Conservation (phyloP, 352 stramenopile species). For the Globisporangium solare region DNA sequence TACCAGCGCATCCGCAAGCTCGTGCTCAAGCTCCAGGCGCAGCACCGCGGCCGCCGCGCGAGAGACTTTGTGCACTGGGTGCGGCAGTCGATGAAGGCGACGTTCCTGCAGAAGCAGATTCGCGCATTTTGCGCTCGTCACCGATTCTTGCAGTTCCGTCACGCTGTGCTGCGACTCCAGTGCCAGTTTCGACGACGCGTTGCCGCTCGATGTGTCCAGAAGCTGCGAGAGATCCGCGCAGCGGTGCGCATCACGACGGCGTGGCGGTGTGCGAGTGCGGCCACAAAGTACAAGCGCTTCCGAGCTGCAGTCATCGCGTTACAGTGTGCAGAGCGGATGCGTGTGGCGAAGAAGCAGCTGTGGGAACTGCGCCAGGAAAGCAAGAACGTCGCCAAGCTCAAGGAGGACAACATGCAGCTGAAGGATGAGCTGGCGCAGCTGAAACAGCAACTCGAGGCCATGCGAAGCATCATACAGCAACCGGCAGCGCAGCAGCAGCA, state of each 20-base stretch:
- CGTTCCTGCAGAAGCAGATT: conserved; percentile 39
- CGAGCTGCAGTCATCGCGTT: conserved; percentile 33
- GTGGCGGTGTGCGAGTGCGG: conserved; percentile 31
- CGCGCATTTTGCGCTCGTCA: conserved; percentile 33
- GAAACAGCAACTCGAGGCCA: conserved; percentile 46
- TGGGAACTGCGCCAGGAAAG: conserved; percentile 53
- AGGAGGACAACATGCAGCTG: conserved; percentile 68
- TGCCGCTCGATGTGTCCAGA: conserved; percentile 29
- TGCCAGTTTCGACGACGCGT: conserved; percentile 40
- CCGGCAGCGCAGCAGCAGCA: conserved; percentile 2
- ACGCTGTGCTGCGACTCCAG: conserved; percentile 40
- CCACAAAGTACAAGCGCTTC: conserved; percentile 29
- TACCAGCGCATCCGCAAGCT: conserved; percentile 30
- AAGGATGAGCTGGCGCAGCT: conserved; percentile 59
- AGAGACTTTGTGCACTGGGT: conserved; percentile 34
- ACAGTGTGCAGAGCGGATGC: conserved; percentile 48
- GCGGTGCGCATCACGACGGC: conserved; percentile 30
- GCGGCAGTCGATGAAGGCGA: conserved; percentile 27
- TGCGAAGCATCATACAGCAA: conserved; percentile 26
- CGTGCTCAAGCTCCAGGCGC: conserved; percentile 43
- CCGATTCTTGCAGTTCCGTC: conserved; percentile 34
- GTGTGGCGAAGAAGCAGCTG: conserved; percentile 34
- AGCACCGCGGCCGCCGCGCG: conserved; percentile 31
- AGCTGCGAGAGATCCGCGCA: conserved; percentile 36
- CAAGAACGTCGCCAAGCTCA: conserved; percentile 67